Evolutionary conservation across 1,284 basidiomycete species (phyloP), one percentile per base, ranked within the genome.

Genomic region (Malassezia furfur): DNA sequence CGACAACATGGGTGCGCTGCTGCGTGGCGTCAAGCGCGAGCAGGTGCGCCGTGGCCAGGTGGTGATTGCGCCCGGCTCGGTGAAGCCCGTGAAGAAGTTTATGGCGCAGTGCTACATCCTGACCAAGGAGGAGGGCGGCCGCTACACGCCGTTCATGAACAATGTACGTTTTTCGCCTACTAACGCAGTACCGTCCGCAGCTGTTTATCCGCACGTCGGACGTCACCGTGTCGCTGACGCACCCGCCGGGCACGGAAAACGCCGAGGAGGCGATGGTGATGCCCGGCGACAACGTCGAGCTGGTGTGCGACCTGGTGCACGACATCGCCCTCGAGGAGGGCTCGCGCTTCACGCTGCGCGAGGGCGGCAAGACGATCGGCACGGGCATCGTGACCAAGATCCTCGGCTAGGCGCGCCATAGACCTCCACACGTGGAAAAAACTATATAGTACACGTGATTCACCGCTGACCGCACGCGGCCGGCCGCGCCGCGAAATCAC

Each of bases 1-100:
- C 75, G 94, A 99, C 79, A 98, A 98, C 81, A 96, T 96, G 90
- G 94, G 94, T 70, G 88, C 87, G 57, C 81, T 99, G 45, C 84
- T 99, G 52, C 89, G 94, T 78, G 91, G 94, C 77, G 80, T 96
- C 76, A 96, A 96, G 81, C 86, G 93, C 66, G 94, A 98, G 77
- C 91, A 98, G 78, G 79, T 99, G 75, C 82, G 83, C 66, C 87
- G 94, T 70, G 94, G 94, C 48, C 89, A 93, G 77, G 87, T 98
- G 60, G 81, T 98, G 74, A 83, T 85, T 68, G 81, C 84, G 36
- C 91, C 91, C 34, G 89, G 89, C 51, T 84, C 87, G n/a, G 89
- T 98, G 79, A 96, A 93, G 79, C 81, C 87, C 28, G 85, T 87
- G 66, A 93, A 88, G 80, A 90, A 90, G 79, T 96, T 98, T 81